Evolutionary conservation across 2,329 filamentous ascomycete species (phyloP).

Genomic region (Cladosporium sp.): DNA sequence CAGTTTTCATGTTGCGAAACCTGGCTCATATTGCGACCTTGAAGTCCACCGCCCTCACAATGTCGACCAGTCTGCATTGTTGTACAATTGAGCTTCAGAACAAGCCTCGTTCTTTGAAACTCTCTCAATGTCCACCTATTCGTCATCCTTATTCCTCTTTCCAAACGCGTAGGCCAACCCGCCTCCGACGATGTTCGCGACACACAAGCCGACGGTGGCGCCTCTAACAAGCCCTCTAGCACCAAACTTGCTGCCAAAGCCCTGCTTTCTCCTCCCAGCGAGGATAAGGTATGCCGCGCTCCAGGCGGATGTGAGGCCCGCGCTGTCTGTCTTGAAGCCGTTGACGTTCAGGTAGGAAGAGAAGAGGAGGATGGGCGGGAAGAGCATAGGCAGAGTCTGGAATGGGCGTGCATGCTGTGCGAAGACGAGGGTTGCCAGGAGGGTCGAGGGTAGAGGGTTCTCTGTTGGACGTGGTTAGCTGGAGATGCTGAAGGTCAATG

Average conservation of each 20-base stretch:
- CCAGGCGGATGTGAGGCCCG: conserved; percentile 59
- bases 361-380: conserved; percentile 60
- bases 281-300: conserved; percentile 58
- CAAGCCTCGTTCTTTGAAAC: neutral
- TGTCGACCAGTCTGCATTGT: neutral
- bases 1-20: neutral
- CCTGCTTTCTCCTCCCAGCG: conserved; percentile 51
- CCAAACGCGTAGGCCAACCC: conserved; percentile 49
- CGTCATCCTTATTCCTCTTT: conserved; percentile 35
- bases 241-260: conserved; percentile 42
- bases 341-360: conserved; percentile 60
- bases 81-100: neutral
- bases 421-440: conserved; percentile 60
- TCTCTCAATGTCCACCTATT: neutral
- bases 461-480: conserved; percentile 39
- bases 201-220: conserved; percentile 45
- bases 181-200: conserved; percentile 45
- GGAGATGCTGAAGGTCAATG: neutral
- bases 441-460: conserved; percentile 57
- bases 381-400: conserved; percentile 59
- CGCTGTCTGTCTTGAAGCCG: conserved; percentile 56
- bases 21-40: no score
- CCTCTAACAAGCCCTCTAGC: conserved; percentile 48
- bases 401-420: conserved; percentile 62
- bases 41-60: neutral